Conservation (phyloP, 495 filamentous ascomycete species). For the Lophiotrema nucula region DNA sequence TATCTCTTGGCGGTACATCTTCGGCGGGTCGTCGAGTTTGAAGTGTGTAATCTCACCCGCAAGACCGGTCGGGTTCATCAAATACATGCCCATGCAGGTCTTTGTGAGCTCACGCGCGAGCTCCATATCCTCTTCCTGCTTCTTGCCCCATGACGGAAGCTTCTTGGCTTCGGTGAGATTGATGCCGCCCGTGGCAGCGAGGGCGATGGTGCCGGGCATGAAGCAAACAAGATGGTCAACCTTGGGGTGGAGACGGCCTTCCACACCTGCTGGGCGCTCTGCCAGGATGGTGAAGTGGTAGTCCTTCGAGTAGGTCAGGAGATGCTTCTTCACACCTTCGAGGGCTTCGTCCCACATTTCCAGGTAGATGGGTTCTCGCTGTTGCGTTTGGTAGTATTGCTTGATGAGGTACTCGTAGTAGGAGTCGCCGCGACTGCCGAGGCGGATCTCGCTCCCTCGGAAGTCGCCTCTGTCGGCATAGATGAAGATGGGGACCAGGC, state of each 20-base stretch:
- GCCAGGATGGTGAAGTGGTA: constrained; percentile 80
- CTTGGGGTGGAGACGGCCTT: constrained; percentile 66
- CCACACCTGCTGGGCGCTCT: constrained; percentile 76
- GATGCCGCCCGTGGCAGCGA: constrained; percentile 78
- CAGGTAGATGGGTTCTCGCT: constrained; percentile 79
- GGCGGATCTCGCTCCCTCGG: constrained; percentile 76
- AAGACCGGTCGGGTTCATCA: constrained; percentile 78
- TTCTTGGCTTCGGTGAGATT: constrained; percentile 72
- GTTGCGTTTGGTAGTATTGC: constrained; percentile 89
- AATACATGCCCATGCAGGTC: constrained; percentile 97
- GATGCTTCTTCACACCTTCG: constrained; percentile 81
- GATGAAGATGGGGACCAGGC: constrained; percentile 88
- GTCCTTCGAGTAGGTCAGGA: constrained; percentile 81
- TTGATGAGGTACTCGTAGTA: constrained; percentile 99
- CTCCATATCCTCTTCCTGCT: constrained; percentile 81
- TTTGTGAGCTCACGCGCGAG: constrained; percentile 87
- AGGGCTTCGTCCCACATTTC: constrained; percentile 92
- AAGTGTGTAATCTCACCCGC: constrained; percentile 93
- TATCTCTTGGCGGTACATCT: constrained; percentile 48
- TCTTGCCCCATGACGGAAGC: constrained; percentile 65
- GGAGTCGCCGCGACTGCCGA: constrained; percentile 90
- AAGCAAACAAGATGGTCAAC: constrained; percentile 99
- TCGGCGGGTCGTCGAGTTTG: constrained; percentile 63
- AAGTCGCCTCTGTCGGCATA: constrained; percentile 77
- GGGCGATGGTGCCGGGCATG: constrained; percentile 91